These are phyloP conservation scores for Esteya vermicola DNA, from an alignment of 2,329 filamentous ascomycete genomes.

Conservation along the genomic window DNA sequence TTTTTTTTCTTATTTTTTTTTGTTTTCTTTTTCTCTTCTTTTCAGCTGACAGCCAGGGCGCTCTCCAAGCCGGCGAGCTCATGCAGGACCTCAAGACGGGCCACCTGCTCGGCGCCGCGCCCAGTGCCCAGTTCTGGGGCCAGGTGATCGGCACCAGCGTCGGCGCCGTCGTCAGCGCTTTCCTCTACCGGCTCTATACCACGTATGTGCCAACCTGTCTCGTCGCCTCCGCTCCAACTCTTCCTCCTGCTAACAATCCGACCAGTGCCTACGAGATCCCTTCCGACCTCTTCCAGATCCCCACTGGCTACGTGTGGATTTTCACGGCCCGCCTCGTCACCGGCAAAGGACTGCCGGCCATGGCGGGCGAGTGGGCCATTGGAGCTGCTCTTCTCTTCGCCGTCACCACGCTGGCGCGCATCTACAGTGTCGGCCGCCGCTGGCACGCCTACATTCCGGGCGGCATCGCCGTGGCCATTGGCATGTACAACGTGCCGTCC, in stretches of 20 bases:
- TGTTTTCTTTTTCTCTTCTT: no score
- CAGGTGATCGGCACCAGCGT: slow-evolving; percentile 82
- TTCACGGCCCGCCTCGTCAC: slow-evolving; percentile 91
- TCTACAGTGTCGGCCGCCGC: slow-evolving; percentile 34
- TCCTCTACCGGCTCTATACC: slow-evolving; percentile 82
- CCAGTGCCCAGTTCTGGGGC: slow-evolving; percentile 91
- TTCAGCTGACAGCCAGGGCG: slow-evolving; percentile 30
- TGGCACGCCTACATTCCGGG: slow-evolving; percentile 76
- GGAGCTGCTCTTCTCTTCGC: slow-evolving; percentile 65
- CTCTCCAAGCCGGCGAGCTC: slow-evolving; percentile 86
- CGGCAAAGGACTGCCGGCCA: slow-evolving; percentile 70
- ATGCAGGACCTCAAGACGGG: slow-evolving; percentile 97
- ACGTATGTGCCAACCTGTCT: slow-evolving; percentile 20
- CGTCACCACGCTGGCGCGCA: slow-evolving; percentile 54
- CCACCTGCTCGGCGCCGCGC: slow-evolving; percentile 79
- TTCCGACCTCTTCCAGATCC: slow-evolving; percentile 80
- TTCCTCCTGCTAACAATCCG: not conserved
- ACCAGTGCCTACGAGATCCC: slow-evolving; percentile 71
- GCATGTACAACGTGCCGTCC: slow-evolving; percentile 95
- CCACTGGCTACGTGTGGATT: slow-evolving; percentile 93
- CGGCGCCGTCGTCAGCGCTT: slow-evolving; percentile 73
- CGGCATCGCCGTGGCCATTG: slow-evolving; percentile 90
- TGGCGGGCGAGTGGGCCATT: slow-evolving; percentile 68
- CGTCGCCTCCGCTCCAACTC: not conserved
- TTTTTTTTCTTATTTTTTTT: no score